These are phyloP conservation scores for Aurifilum marmelostoma DNA, from an alignment of 2,329 filamentous ascomycete genomes.

Conservation along the genomic window DNA sequence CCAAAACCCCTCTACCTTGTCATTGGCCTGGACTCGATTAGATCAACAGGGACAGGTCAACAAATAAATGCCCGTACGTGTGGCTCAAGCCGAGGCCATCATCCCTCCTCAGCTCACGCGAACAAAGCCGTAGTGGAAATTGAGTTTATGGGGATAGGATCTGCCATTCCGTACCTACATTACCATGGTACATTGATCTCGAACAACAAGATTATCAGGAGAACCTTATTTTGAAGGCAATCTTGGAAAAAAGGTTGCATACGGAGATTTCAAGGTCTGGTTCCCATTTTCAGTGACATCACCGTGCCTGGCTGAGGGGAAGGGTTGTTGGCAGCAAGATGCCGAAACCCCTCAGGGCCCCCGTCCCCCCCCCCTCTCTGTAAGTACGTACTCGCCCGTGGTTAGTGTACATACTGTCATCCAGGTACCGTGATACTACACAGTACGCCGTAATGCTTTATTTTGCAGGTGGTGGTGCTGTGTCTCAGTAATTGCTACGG, in stretches of 20 bases:
- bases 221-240: conserved; percentile 8
- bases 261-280: neutral
- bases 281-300: neutral
- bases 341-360: neutral
- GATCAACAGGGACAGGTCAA: neutral
- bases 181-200: neutral
- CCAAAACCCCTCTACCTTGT: neutral
- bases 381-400: neutral
- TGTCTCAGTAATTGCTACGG: conserved; percentile 6
- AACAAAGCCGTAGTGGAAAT: neutral
- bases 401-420: too few species aligned
- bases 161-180: neutral
- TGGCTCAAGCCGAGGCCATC: neutral
- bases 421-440: neutral
- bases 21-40: neutral
- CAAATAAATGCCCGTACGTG: neutral
- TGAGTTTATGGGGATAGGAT: neutral
- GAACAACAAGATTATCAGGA: neutral
- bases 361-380: neutral
- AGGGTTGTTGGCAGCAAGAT: conserved; percentile 2
- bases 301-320: neutral
- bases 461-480: neutral
- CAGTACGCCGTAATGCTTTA: neutral
- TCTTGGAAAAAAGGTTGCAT: neutral
- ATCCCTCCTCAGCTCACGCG: neutral